Base-by-base conservation (phyloP, 2,329 filamentous ascomycete genomes). In the Pestalotiopsis fici region DNA sequence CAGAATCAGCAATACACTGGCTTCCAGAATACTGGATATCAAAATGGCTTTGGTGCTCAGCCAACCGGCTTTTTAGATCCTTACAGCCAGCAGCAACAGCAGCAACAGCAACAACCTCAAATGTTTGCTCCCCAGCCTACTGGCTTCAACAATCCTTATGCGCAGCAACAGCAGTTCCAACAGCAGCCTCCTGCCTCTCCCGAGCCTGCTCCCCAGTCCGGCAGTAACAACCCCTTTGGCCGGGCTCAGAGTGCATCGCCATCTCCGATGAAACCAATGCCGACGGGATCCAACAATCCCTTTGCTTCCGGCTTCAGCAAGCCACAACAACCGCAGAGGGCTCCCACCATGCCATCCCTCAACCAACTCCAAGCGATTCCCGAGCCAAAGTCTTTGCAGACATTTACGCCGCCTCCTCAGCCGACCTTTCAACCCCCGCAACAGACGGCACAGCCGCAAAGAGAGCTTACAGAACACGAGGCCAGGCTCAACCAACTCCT, bases 251-350 rank as follows among this genome's bases (percentile, higher is more conserved):
- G 87, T 70, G 84, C 88, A 68, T 78, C 82, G 57, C 83, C 89
- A 63, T 87, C 92, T 64, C 81, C 90, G 2, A 81, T 98, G 70
- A 91, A 92, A 77, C 92, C 94, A 4, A 92, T 94, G 77, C 91
- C 93, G 3, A 99, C 96, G 2, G 96, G 96, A 60, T 98, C 96
- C 18, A 99, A 99, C 84, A 99, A 99, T 78, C 96, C 96, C 2
- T 99, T 99, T 76, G 95, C 96, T 28, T 85, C 88, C 13, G 87
- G 91, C n/a, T 89, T 92, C 75, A 87, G 72, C 82, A 90, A 84
- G 75, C 88, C 83, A 76, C 57, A 31, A 37, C 90, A 83, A 77
- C 86, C 83, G 70, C 88, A 83, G 69, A 86, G 86, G 57, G 78
- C 83, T 23, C 84, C 86, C 31, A 84, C 88, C 7, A 88, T 92